Evolutionary conservation across 108 stramenopile species (phyloP).

Genomic region (Schizochytrium sp.): DNA sequence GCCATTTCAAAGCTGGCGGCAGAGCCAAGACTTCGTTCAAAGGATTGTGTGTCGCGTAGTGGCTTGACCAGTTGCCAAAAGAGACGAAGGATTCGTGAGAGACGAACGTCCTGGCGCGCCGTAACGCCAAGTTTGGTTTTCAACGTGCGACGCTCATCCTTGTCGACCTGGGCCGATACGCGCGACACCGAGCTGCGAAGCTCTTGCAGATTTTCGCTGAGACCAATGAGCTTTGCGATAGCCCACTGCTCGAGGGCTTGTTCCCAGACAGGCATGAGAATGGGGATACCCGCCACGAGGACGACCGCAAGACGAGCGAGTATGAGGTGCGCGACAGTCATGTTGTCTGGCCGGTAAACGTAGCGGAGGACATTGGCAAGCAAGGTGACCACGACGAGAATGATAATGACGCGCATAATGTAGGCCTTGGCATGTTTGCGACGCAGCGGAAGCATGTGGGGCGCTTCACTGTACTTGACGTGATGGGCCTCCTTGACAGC

Average conservation of each 20-base stretch:
- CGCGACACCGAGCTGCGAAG: not conserved
- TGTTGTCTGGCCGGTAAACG: not conserved
- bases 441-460: not conserved
- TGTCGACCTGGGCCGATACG: not conserved
- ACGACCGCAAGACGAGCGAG: not conserved
- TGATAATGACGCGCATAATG: not conserved
- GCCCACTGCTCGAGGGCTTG: not conserved
- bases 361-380: not conserved
- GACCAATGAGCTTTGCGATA: not conserved
- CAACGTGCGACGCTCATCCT: not conserved
- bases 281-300: not conserved
- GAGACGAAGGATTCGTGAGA: not conserved
- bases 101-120: not conserved
- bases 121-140: not conserved
- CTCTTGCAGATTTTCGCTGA: not conserved
- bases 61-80: not conserved
- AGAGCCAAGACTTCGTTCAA: not conserved
- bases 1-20: not conserved
- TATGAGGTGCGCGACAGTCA: not conserved
- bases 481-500: not conserved
- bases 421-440: not conserved
- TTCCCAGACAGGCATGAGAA: not conserved
- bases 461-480: not conserved
- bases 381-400: not conserved
- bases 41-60: not conserved